phyloP scores from a whole-genome alignment of 768 basidiomycete species.

The Suillus sp. region DNA sequence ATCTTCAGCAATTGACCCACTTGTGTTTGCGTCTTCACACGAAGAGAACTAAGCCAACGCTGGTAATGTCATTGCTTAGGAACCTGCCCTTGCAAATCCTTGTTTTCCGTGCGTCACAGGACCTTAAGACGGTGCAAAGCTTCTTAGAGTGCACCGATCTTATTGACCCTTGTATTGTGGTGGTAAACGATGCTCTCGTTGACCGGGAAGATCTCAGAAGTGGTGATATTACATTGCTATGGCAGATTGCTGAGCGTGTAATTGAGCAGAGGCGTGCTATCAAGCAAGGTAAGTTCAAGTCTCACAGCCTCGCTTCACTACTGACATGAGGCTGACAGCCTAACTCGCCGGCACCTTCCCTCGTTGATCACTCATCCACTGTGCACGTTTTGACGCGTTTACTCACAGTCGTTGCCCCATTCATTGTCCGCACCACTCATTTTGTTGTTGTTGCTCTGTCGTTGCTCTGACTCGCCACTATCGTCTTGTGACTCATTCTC shows the following conservation, averaged over 20 bases:
- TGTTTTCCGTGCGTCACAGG: background rate
- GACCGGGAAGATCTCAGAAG: background rate
- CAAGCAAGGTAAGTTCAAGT: too few relatives aligned
- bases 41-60: background rate
- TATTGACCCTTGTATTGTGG: background rate
- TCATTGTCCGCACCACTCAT: too few relatives aligned
- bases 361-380: too few relatives aligned
- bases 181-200: background rate
- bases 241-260: background rate
- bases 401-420: too few relatives aligned
- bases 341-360: too few relatives aligned
- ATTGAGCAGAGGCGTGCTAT: conserved; percentile 3
- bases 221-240: background rate
- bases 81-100: background rate
- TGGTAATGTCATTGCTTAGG: background rate
- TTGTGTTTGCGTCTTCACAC: conserved; percentile 17
- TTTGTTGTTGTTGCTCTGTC: too few relatives aligned
- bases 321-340: too few relatives aligned
- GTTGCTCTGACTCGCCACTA: too few relatives aligned
- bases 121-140: background rate
- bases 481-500: too few relatives aligned
- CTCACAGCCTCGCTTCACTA: too few relatives aligned
- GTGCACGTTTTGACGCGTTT: too few relatives aligned
- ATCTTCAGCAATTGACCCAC: conserved; percentile 17
- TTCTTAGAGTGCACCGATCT: background rate